These are phyloP conservation scores for Auriscalpium microsporum DNA, from an alignment of 768 basidiomycete species.

Conservation along the genomic window DNA sequence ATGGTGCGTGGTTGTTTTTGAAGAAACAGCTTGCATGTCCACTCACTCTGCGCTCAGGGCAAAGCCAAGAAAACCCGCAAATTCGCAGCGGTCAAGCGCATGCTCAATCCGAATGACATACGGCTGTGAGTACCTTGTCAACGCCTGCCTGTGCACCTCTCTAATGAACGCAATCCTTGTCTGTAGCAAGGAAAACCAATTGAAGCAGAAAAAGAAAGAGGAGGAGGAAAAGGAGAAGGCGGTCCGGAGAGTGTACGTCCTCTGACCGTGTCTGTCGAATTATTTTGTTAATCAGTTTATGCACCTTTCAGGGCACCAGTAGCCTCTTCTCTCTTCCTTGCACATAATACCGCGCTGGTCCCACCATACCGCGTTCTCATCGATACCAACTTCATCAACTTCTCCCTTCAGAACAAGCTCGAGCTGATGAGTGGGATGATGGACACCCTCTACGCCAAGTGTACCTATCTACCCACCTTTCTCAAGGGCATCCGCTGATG, in stretches of 20 bases:
- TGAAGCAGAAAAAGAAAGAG: conserved; percentile 82
- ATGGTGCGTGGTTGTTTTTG: background rate
- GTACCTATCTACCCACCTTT: conserved; percentile 35
- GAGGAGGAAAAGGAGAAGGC: conserved; percentile 73
- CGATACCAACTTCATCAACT: conserved; percentile 99
- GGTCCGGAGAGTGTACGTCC: conserved; percentile 66
- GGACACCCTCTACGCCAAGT: conserved; percentile 98
- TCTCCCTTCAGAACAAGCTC: conserved; percentile 94
- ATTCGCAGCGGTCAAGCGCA: conserved; percentile 88
- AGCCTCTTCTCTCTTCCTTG: conserved; percentile 88
- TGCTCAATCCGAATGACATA: conserved; percentile 90
- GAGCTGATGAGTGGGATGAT: conserved; percentile 98
- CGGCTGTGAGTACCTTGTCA: conserved; percentile 56
- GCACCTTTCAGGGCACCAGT: conserved; percentile 55
- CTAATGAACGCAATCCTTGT: background rate
- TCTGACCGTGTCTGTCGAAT: background rate
- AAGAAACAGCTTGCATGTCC: background rate
- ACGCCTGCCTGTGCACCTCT: background rate
- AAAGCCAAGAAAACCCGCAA: conserved; percentile 92
- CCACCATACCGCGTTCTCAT: conserved; percentile 96
- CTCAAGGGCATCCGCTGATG: conserved; percentile 3
- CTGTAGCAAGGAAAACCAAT: conserved; percentile 82
- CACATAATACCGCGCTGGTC: conserved; percentile 91
- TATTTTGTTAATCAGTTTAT: too few relatives aligned
- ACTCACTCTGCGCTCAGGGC: conserved; percentile 40